Percentiles rank a stretch among this genome's conserved stretches.
These are phyloP conservation scores for Nidula niveotomentosa DNA, from an alignment of 1,284 basidiomycete genomes.

Conservation along the genomic window DNA sequence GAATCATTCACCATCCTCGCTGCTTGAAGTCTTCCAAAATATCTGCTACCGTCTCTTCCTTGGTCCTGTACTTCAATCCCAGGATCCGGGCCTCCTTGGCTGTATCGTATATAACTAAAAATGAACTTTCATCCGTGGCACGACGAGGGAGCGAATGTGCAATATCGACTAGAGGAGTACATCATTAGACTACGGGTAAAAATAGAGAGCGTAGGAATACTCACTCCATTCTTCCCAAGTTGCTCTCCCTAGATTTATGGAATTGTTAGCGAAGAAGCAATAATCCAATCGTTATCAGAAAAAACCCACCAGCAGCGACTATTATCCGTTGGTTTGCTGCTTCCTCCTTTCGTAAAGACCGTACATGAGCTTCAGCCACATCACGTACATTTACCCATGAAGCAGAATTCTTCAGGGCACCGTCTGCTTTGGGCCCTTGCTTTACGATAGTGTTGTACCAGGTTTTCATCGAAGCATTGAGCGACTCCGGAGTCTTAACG, in stretches of 20 bases:
- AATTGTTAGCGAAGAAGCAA: not conserved
- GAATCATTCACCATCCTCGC: constrained; percentile 8
- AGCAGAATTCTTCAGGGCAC: not conserved
- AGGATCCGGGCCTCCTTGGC: constrained; percentile 9
- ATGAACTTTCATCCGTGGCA: constrained; percentile 6
- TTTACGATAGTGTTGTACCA: not conserved
- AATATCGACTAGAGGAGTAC: constrained; percentile 8
- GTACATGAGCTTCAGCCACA: constrained; percentile 31
- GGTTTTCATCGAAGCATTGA: not conserved
- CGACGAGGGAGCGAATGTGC: constrained; percentile 7
- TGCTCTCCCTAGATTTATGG: not conserved
- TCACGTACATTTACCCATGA: constrained; percentile 56
- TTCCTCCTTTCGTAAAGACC: constrained; percentile 6
- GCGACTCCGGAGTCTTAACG: not conserved
- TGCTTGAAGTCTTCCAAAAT: constrained; percentile 10
- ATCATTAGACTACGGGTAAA: not conserved
- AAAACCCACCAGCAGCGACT: constrained; percentile 8
- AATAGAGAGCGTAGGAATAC: not conserved
- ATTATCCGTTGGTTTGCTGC: constrained; percentile 12
- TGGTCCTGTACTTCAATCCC: constrained; percentile 11
- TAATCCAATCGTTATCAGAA: not conserved
- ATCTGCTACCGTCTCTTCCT: constrained; percentile 11
- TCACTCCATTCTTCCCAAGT: constrained; percentile 15
- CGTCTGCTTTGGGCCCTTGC: not conserved
- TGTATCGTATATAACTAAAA: constrained; percentile 6